Percentiles rank a stretch among this genome's conserved stretches.
Conservation (phyloP, 1,284 basidiomycete species). For the Agaricales sp. region DNA sequence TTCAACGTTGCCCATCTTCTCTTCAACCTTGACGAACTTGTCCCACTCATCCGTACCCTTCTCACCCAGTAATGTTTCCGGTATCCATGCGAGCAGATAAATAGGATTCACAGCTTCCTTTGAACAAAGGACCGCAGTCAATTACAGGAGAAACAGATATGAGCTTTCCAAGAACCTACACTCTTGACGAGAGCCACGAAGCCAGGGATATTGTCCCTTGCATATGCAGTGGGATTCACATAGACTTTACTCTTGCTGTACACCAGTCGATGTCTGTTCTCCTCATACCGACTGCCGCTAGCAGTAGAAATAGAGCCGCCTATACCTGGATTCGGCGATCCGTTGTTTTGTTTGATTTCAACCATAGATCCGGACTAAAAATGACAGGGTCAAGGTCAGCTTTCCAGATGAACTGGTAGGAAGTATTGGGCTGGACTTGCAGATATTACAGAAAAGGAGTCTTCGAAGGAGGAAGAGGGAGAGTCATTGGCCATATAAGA, state of each 20-base stretch:
- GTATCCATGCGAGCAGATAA: slow-evolving; percentile 79
- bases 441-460: slow-evolving; percentile 30
- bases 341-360: slow-evolving; percentile 49
- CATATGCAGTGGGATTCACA: slow-evolving; percentile 87
- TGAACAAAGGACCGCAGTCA: not conserved
- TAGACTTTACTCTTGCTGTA: slow-evolving; percentile 91
- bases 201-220: slow-evolving; percentile 88
- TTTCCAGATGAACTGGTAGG: not conserved
- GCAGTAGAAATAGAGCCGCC: slow-evolving; percentile 8
- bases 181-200: slow-evolving; percentile 84
- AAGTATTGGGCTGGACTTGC: slow-evolving; percentile 18
- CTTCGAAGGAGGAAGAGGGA: slow-evolving; percentile 23
- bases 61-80: slow-evolving; percentile 69
- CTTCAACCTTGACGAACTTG: slow-evolving; percentile 77
- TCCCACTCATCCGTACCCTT: slow-evolving; percentile 72
- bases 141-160: slow-evolving; percentile 9
- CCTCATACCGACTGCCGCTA: slow-evolving; percentile 26
- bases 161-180: slow-evolving; percentile 29
- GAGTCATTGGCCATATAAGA: slow-evolving; percentile 13
- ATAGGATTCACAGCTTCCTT: slow-evolving; percentile 66
- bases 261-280: slow-evolving; percentile 61
- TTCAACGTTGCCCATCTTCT: slow-evolving; percentile 42
- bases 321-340: not conserved
- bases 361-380: slow-evolving; percentile 62
- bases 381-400: slow-evolving; percentile 7